phyloP scores from a whole-genome alignment of 2,329 filamentous ascomycete genomes.

The Arthrobotrys conoides region DNA sequence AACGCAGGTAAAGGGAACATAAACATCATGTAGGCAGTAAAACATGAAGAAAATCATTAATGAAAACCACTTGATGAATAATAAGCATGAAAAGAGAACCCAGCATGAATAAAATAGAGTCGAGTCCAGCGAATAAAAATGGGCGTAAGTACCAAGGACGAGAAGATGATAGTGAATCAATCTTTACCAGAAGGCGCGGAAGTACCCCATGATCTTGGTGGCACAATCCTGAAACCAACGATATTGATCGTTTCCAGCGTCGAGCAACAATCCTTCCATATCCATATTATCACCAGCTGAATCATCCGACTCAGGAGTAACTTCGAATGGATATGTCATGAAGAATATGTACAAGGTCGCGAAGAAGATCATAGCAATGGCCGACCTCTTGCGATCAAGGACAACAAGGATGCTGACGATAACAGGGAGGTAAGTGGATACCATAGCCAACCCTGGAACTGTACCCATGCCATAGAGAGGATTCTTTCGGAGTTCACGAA shows the following conservation, averaged over 20 bases:
- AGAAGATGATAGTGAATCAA: background rate
- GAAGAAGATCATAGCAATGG: constrained; percentile 23
- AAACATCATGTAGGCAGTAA: background rate
- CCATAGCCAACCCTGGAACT: background rate
- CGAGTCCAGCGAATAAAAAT: background rate
- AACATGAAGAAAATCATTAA: background rate
- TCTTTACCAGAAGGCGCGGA: constrained; percentile 13
- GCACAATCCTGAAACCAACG: constrained; percentile 23
- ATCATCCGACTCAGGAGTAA: background rate
- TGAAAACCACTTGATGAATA: background rate
- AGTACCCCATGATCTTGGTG: constrained; percentile 2
- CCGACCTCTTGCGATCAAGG: constrained; percentile 44
- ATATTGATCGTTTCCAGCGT: background rate
- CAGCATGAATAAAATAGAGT: background rate
- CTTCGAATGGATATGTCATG: background rate
- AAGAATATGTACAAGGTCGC: constrained; percentile 26
- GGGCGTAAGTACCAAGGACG: background rate
- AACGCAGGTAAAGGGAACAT: background rate
- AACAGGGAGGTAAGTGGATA: constrained; percentile 37
- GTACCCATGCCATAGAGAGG: background rate
- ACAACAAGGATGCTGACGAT: constrained; percentile 47
- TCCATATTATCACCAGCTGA: background rate
- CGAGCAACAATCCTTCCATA: background rate
- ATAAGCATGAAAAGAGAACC: background rate
- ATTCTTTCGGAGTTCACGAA: constrained; percentile 19